Evolutionary conservation across 225 moss, liverwort and hornwort genomes (phyloP).

Genomic region (Polytrichum commune): DNA sequence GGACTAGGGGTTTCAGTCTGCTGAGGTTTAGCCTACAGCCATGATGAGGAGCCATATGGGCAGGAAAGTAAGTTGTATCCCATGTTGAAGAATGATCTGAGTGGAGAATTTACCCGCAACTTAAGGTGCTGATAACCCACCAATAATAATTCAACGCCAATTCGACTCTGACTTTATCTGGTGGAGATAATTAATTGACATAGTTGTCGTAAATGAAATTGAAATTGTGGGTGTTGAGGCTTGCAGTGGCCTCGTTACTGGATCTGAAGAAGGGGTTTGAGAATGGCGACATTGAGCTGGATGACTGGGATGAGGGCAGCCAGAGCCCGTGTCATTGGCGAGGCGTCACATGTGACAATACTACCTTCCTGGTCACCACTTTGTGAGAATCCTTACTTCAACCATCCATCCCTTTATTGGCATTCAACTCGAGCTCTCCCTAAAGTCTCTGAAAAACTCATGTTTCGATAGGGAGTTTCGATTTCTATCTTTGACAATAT

Average conservation of each 20-base stretch:
- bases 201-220: background rate
- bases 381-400: conserved; percentile 26
- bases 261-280: conserved; percentile 37
- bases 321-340: conserved; percentile 47
- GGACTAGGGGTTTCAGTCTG: too few relatives aligned
- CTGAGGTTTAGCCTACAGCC: too few relatives aligned
- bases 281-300: conserved; percentile 36
- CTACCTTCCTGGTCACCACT: conserved; percentile 42
- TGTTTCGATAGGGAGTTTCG: too few relatives aligned
- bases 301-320: conserved; percentile 39
- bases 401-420: too few relatives aligned
- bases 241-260: conserved; percentile 36
- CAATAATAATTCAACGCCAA: background rate
- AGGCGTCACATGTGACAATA: conserved; percentile 44
- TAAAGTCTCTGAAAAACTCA: too few relatives aligned
- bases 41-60: background rate
- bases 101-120: too few relatives aligned
- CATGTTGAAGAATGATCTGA: background rate
- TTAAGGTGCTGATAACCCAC: too few relatives aligned
- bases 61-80: background rate
- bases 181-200: background rate
- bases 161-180: background rate
- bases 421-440: too few relatives aligned
- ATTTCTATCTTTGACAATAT: too few relatives aligned
- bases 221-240: conserved; percentile 4